Conservation (phyloP, 257 asterid species). For the Solanum chilense region DNA sequence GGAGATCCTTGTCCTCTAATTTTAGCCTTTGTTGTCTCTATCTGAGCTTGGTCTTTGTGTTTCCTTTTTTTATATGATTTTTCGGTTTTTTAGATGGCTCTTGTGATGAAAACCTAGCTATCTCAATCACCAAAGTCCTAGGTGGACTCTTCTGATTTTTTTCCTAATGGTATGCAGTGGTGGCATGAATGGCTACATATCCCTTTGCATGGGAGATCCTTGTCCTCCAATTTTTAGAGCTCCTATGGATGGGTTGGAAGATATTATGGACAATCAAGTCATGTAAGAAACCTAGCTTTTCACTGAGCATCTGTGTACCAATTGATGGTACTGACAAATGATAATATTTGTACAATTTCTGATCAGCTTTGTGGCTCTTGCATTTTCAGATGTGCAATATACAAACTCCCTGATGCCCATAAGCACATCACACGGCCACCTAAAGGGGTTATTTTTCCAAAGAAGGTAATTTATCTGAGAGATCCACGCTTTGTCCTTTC, state of each 20-base stretch:
- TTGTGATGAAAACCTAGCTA: neutral
- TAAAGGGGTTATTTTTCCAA: constrained; percentile 65
- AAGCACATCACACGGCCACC: constrained; percentile 79
- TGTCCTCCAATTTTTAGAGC: constrained; percentile 95
- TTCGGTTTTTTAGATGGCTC: neutral
- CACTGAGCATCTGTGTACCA: neutral
- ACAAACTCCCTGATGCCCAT: constrained; percentile 73
- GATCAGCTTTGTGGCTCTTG: neutral
- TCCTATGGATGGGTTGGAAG: constrained; percentile 82
- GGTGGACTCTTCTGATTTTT: constrained; percentile 22
- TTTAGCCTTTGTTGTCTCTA: constrained; percentile 11
- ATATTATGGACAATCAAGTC: constrained; percentile 89
- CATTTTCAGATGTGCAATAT: constrained; percentile 71
- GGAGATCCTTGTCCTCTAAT: constrained; percentile 95
- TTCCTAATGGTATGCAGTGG: constrained; percentile 54
- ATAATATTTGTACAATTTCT: neutral
- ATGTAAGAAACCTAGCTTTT: constrained; percentile 42
- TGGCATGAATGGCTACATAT: constrained; percentile 93
- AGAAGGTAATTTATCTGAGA: constrained; percentile 39
- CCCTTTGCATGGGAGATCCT: constrained; percentile 87
- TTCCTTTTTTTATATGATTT: neutral
- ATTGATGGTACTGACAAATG: neutral
- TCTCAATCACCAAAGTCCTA: constrained; percentile 3
- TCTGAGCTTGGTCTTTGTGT: neutral
- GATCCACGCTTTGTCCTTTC: neutral